A percentile compares a stretch with the other conserved stretches of the same genome.
Evolutionary conservation across 768 basidiomycete genomes (phyloP).

Genomic region (Pulveroboletus sp.): DNA sequence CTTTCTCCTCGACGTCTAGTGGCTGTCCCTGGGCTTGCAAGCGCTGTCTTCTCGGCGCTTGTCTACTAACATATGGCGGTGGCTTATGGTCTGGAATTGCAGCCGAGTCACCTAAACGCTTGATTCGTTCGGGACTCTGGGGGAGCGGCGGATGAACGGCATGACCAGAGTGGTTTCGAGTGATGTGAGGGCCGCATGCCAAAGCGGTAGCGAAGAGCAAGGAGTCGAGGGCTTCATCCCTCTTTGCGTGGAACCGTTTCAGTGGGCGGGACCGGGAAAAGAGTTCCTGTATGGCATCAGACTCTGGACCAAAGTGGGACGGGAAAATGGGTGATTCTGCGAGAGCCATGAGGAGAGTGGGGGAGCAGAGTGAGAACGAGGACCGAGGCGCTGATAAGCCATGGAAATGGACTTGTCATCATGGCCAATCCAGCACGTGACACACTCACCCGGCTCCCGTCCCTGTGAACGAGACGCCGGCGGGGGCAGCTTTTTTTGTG

Average conservation of each 20-base stretch:
- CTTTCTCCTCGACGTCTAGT: constrained; percentile 40
- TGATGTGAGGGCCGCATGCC: constrained; percentile 71
- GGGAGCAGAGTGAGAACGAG: background rate
- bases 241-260: constrained; percentile 40
- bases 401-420: background rate
- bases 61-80: constrained; percentile 64
- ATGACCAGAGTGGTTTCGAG: constrained; percentile 83
- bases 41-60: constrained; percentile 67
- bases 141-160: constrained; percentile 57
- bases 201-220: constrained; percentile 72
- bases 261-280: constrained; percentile 51
- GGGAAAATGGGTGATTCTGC: constrained; percentile 27
- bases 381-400: constrained; percentile 2
- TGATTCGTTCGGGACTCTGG: constrained; percentile 42
- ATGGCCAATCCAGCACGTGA: constrained; percentile 4
- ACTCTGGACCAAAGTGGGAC: constrained; percentile 28
- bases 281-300: constrained; percentile 62
- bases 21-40: constrained; percentile 30
- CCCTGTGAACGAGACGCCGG: background rate
- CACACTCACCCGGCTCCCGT: background rate
- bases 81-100: constrained; percentile 40
- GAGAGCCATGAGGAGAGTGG: constrained; percentile 20
- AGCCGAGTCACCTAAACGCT: constrained; percentile 42
- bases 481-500: no score
- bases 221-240: constrained; percentile 75